Conservation (phyloP, 2,329 filamentous ascomycete genomes). For the Cyphellophora attinorum region DNA sequence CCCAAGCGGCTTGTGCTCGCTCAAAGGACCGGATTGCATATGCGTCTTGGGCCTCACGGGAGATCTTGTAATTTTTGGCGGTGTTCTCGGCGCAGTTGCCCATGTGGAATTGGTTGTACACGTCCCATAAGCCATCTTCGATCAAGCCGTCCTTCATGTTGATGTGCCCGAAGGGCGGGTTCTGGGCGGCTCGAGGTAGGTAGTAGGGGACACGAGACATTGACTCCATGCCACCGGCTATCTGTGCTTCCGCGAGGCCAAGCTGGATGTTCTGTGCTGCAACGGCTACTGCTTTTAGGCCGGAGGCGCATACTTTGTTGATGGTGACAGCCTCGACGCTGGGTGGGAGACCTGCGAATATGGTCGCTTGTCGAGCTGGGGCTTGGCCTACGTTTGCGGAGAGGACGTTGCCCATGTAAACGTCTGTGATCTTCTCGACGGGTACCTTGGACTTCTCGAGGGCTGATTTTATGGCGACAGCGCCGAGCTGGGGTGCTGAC, state of each 20-base stretch:
- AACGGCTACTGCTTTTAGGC: constrained; percentile 81
- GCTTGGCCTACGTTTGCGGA: constrained; percentile 77
- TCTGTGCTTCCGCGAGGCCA: constrained; percentile 74
- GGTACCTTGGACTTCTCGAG: constrained; percentile 79
- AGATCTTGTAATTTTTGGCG: constrained; percentile 74
- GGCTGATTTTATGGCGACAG: constrained; percentile 84
- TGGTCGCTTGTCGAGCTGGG: constrained; percentile 79
- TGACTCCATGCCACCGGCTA: constrained; percentile 96
- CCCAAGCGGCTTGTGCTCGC: constrained; percentile 84
- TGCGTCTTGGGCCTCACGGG: constrained; percentile 77
- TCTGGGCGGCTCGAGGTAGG: constrained; percentile 66
- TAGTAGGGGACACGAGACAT: constrained; percentile 95
- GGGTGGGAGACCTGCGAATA: constrained; percentile 78
- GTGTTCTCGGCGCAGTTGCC: constrained; percentile 93
- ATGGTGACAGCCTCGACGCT: constrained; percentile 81
- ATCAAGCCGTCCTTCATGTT: constrained; percentile 86
- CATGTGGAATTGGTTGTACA: constrained; percentile 97
- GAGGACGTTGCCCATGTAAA: constrained; percentile 96
- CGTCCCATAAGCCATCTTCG: constrained; percentile 90
- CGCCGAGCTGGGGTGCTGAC: constrained; percentile 77
- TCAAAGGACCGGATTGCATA: constrained; percentile 86
- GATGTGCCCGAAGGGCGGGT: constrained; percentile 78
- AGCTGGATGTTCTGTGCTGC: constrained; percentile 93
- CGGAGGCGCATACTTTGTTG: constrained; percentile 97
- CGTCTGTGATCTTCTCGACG: constrained; percentile 69